Percentiles rank a stretch among this genome's conserved stretches.
These are phyloP conservation scores for Magnaporthiopsis rhizophila DNA, from an alignment of 2,329 filamentous ascomycete species.

Conservation along the genomic window DNA sequence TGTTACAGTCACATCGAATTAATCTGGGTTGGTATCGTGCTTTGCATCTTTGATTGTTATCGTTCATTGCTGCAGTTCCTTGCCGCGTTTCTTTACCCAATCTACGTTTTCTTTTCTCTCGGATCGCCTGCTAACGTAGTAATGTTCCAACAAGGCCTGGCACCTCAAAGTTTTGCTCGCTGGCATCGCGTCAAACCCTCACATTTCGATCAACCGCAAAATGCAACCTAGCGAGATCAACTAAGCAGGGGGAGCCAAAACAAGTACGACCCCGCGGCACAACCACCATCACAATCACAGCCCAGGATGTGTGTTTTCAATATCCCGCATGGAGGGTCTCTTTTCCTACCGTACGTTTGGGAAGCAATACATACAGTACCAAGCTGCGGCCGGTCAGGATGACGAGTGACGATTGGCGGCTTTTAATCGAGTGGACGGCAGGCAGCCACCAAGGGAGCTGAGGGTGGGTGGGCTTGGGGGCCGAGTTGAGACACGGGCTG, in stretches of 20 bases:
- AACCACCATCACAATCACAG: background rate
- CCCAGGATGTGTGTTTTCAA: background rate
- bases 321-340: background rate
- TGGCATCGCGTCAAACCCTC: background rate
- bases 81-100: background rate
- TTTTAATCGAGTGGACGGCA: background rate
- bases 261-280: background rate
- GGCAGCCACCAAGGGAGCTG: background rate
- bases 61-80: background rate
- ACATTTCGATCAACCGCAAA: background rate
- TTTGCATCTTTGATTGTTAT: background rate
- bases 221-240: background rate
- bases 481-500: conserved; percentile 5
- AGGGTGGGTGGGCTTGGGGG: background rate
- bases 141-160: background rate
- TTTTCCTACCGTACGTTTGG: background rate
- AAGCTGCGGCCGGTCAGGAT: background rate
- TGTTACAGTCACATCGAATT: background rate
- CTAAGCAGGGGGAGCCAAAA: background rate
- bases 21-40: background rate
- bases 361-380: background rate
- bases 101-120: background rate
- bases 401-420: background rate
- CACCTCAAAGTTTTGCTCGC: background rate
- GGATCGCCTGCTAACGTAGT: background rate